phyloP scores from a whole-genome alignment of 2,329 filamentous ascomycete genomes.

The Xylariaceae sp. region DNA sequence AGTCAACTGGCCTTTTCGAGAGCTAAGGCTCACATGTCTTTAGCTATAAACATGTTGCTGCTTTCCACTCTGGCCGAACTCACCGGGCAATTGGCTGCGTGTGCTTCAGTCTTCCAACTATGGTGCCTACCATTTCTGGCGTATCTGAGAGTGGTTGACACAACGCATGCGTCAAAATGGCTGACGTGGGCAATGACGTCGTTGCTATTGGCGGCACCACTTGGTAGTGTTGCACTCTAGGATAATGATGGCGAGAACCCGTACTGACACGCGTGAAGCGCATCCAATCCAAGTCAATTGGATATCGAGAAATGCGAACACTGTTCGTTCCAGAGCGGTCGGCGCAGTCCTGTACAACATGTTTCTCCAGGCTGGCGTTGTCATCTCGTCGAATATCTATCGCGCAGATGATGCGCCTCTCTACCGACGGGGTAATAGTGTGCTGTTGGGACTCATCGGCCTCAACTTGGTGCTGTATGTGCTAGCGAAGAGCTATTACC shows the following conservation, averaged over 20 bases:
- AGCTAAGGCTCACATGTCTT: background rate
- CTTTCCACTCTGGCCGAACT: constrained; percentile 42
- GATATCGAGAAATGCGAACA: constrained; percentile 54
- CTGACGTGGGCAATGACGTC: constrained; percentile 42
- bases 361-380: constrained; percentile 35
- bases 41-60: constrained; percentile 36
- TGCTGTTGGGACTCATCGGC: constrained; percentile 48
- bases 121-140: constrained; percentile 62
- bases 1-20: constrained; percentile 2
- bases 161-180: constrained; percentile 40
- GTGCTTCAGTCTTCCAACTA: constrained; percentile 49
- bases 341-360: constrained; percentile 57
- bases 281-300: constrained; percentile 28
- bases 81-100: constrained; percentile 48
- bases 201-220: constrained; percentile 40
- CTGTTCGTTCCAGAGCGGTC: constrained; percentile 56
- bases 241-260: background rate
- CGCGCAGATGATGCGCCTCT: constrained; percentile 51
- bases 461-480: constrained; percentile 51
- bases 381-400: constrained; percentile 45
- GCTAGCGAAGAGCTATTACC: constrained; percentile 50
- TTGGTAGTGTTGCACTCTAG: constrained; percentile 26
- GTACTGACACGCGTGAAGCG: constrained; percentile 15
- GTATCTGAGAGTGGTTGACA: constrained; percentile 44
- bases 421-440: constrained; percentile 53